A percentile compares a stretch with the other conserved stretches of the same genome.
These are phyloP conservation scores for Fusarium sp. DNA, from an alignment of 2,329 filamentous ascomycete species.

Conservation along the genomic window DNA sequence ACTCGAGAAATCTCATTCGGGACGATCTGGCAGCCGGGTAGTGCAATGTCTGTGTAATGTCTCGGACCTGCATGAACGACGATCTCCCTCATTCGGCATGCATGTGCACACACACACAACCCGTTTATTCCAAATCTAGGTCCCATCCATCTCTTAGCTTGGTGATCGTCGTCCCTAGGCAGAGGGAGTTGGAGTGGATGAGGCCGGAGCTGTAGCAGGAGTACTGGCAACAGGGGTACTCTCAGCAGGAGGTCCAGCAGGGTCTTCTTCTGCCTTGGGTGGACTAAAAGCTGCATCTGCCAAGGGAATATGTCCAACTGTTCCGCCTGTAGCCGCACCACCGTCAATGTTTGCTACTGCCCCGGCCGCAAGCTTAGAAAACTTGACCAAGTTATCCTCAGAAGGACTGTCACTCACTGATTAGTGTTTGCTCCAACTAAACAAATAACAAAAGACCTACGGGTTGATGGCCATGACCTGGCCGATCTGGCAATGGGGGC, in stretches of 20 bases:
- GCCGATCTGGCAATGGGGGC: constrained; percentile 63
- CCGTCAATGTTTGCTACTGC: constrained; percentile 44
- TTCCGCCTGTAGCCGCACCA: constrained; percentile 34
- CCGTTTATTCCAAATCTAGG: constrained; percentile 7
- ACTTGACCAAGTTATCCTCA: constrained; percentile 38
- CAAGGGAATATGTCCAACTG: constrained; percentile 40
- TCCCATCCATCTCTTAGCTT: constrained; percentile 57
- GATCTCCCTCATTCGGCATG: background rate
- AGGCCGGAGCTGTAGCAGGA: background rate
- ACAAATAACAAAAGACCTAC: constrained; percentile 41
- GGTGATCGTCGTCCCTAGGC: constrained; percentile 74
- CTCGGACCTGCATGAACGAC: background rate
- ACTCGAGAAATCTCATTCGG: too few relatives aligned
- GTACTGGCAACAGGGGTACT: background rate
- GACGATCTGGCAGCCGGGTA: too few relatives aligned
- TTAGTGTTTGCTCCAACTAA: background rate
- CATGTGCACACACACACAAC: background rate
- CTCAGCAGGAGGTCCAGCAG: background rate
- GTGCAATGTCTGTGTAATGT: background rate
- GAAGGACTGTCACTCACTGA: constrained; percentile 5
- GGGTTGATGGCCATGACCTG: constrained; percentile 67
- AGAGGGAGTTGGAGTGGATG: too few relatives aligned
- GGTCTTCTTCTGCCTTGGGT: constrained; percentile 16
- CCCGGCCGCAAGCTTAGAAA: constrained; percentile 33
- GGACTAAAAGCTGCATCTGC: constrained; percentile 41